A percentile compares a stretch with the other conserved stretches of the same genome.
phyloP scores from a whole-genome alignment of 495 filamentous ascomycete genomes.

The Pyronema omphalodes region DNA sequence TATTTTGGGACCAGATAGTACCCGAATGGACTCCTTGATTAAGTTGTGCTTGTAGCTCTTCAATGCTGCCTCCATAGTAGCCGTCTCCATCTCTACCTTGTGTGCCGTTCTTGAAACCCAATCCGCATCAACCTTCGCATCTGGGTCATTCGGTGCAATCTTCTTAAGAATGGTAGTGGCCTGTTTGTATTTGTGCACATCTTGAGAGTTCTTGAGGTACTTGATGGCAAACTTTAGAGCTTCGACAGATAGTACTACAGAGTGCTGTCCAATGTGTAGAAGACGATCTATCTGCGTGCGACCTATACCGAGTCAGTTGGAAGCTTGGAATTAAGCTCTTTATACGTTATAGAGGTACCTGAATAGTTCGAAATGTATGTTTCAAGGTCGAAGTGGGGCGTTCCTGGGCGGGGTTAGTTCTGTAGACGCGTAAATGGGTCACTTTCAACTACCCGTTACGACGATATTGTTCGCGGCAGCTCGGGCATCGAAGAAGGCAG shows the following conservation, averaged over 20 bases:
- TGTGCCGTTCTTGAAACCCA: slow-evolving; percentile 51
- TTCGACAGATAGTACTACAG: slow-evolving; percentile 56
- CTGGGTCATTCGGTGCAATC: slow-evolving; percentile 46
- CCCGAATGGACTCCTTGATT: slow-evolving; percentile 91
- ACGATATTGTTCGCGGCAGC: background rate
- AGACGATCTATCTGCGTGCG: slow-evolving; percentile 43
- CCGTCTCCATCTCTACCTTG: slow-evolving; percentile 45
- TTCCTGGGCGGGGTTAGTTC: slow-evolving; percentile 31
- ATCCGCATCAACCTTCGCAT: slow-evolving; percentile 43
- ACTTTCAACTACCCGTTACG: background rate
- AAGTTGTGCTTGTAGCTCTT: slow-evolving; percentile 94
- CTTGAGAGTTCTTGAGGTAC: slow-evolving; percentile 60
- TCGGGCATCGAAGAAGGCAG: background rate
- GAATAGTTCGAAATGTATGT: slow-evolving; percentile 80
- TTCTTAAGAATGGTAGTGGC: slow-evolving; percentile 45
- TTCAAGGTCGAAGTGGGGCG: slow-evolving; percentile 84
- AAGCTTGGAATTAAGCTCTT: too few relatives aligned
- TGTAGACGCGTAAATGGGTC: background rate
- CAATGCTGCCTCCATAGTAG: slow-evolving; percentile 61
- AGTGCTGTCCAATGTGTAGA: slow-evolving; percentile 59
- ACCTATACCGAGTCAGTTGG: slow-evolving; percentile 1
- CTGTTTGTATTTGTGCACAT: slow-evolving; percentile 50
- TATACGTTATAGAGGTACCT: slow-evolving; percentile 33
- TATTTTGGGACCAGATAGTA: slow-evolving; percentile 27
- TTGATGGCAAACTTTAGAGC: slow-evolving; percentile 58